phyloP scores from a whole-genome alignment of 495 filamentous ascomycete genomes.

The Geoglossum glabrum region DNA sequence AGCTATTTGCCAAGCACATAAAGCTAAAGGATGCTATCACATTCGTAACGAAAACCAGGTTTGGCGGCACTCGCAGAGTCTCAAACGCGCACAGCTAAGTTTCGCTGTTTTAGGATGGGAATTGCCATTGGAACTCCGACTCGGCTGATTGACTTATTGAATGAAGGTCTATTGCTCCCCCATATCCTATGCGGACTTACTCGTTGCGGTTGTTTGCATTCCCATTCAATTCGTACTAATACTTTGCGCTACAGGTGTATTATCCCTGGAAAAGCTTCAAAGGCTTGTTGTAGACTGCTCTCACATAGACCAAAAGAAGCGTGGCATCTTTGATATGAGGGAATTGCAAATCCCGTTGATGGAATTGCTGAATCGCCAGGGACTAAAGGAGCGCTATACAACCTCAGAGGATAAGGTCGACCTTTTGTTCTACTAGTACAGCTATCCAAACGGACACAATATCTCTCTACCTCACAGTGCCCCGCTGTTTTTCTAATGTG shows the following conservation, averaged over 20 bases:
- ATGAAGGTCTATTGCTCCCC: slow-evolving; percentile 33
- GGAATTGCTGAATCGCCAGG: slow-evolving; percentile 39
- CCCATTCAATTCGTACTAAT: neutral
- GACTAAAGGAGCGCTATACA: slow-evolving; percentile 50
- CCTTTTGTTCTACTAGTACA: slow-evolving; percentile 35
- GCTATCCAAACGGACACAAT: neutral
- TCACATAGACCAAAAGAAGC: slow-evolving; percentile 78
- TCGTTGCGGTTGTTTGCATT: neutral
- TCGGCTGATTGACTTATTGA: slow-evolving; percentile 59
- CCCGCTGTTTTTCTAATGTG: neutral
- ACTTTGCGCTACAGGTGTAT: slow-evolving; percentile 31
- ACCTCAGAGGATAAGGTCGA: slow-evolving; percentile 28
- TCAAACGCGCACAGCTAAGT: neutral
- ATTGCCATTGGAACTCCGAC: slow-evolving; percentile 81
- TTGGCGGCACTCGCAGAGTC: slow-evolving; percentile 4
- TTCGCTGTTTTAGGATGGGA: slow-evolving; percentile 32
- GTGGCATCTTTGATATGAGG: slow-evolving; percentile 80
- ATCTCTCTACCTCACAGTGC: neutral
- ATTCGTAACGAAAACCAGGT: slow-evolving; percentile 43
- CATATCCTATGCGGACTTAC: neutral
- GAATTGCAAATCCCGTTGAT: slow-evolving; percentile 64
- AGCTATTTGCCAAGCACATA: slow-evolving; percentile 96
- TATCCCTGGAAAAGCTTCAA: slow-evolving; percentile 47
- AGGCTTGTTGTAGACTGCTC: slow-evolving; percentile 76
- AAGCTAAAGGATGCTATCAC: slow-evolving; percentile 75